Conservation (phyloP, 139 green algal genomes). For the Chlorella sp. region DNA sequence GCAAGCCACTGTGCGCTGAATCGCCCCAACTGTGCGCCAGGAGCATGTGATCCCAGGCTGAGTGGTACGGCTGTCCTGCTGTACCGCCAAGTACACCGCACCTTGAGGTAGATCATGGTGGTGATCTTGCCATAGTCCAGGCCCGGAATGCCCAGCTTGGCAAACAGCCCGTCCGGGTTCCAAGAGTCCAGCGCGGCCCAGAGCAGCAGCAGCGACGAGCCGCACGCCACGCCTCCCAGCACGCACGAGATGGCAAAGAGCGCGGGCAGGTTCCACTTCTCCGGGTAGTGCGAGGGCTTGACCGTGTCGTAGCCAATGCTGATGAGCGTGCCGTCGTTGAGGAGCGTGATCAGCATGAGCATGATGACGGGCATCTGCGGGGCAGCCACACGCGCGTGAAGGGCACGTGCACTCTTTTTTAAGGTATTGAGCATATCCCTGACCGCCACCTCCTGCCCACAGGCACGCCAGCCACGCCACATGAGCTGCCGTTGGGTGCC, state of each 20-base stretch:
- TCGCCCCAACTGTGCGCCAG: too few species aligned
- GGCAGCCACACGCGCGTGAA: too few species aligned
- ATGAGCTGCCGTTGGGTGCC: too few species aligned
- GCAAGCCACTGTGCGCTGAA: too few species aligned
- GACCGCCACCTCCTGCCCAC: too few species aligned
- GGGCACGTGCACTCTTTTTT: too few species aligned
- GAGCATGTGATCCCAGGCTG: too few species aligned
- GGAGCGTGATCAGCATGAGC: constrained; percentile 85
- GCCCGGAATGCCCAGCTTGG: constrained; percentile 27
- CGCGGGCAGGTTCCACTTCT: constrained; percentile 69
- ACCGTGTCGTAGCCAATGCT: constrained; percentile 82
- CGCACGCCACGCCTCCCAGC: constrained; percentile 63
- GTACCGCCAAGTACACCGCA: too few species aligned
- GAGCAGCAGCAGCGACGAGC: constrained; percentile 74
- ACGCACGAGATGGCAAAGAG: constrained; percentile 64
- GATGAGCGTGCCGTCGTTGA: constrained; percentile 89
- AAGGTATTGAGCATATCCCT: too few species aligned
- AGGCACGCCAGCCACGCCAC: too few species aligned
- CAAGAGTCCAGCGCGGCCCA: constrained; percentile 54
- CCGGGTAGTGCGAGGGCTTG: constrained; percentile 55
- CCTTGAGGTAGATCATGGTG: constrained; percentile 81
- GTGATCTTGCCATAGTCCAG: constrained; percentile 58
- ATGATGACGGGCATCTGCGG: constrained; percentile 80
- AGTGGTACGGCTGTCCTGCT: too few species aligned
- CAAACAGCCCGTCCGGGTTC: constrained; percentile 26